phyloP scores from a whole-genome alignment of 2,329 filamentous ascomycete genomes.

The Alternaria novae-zelandiae region DNA sequence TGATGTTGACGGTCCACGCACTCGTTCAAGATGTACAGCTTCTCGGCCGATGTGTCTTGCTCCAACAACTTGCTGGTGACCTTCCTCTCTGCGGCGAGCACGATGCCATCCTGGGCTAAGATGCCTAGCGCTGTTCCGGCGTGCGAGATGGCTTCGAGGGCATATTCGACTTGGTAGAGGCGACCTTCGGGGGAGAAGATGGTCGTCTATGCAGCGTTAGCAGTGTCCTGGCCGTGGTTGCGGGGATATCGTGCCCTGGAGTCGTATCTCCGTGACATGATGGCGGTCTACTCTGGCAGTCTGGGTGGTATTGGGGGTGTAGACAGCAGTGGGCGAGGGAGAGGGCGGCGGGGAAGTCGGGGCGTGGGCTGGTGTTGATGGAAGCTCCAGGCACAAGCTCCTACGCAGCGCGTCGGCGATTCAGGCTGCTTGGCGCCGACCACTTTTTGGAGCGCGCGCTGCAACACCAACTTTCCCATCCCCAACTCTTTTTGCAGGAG shows the following conservation, averaged over 20 bases:
- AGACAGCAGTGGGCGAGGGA: conserved; percentile 18
- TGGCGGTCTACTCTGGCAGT: conserved; percentile 30
- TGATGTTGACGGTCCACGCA: conserved; percentile 55
- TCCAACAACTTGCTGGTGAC: conserved; percentile 98
- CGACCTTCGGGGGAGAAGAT: conserved; percentile 99
- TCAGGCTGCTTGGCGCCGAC: conserved; percentile 34
- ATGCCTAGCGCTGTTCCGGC: conserved; percentile 97
- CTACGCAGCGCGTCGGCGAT: conserved; percentile 40
- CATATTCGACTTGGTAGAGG: conserved; percentile 99
- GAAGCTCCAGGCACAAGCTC: conserved; percentile 49
- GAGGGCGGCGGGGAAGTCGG: conserved; percentile 30
- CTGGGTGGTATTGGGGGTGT: conserved; percentile 3
- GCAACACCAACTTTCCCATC: conserved; percentile 20
- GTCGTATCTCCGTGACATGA: conserved; percentile 97
- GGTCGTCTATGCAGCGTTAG: conserved; percentile 72
- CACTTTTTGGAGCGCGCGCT: conserved; percentile 32
- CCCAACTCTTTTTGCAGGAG: neutral
- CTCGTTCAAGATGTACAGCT: conserved; percentile 99
- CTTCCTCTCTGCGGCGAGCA: conserved; percentile 96
- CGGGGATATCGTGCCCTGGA: conserved; percentile 74
- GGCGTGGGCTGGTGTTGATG: conserved; percentile 35
- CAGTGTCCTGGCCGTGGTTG: conserved; percentile 10
- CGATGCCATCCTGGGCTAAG: conserved; percentile 96
- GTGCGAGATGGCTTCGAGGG: conserved; percentile 97
- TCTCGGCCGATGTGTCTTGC: conserved; percentile 99